Evolutionary conservation across 768 basidiomycete genomes (phyloP), one percentile per base, ranked within the genome.

Genomic region (Tremella mesenterica): DNA sequence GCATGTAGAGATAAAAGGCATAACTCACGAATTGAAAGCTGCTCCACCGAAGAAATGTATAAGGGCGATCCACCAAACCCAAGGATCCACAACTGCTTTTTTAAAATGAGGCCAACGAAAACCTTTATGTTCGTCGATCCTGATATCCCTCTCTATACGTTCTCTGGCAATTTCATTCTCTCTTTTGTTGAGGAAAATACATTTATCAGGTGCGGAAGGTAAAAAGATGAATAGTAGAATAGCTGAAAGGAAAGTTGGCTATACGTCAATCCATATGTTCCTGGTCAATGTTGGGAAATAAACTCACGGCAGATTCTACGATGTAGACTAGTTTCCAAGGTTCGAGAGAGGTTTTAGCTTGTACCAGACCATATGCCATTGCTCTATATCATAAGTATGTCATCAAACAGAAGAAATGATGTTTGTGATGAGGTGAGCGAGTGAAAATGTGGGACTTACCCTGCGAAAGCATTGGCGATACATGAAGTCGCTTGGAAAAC

Each of bases 241-340:
- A 2, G 45, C 54, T 13, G 36, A 38, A 1, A 60, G 29, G 47
- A 60, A 60, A 9, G 58, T 60, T 4, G 58, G 58, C 57, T 57
- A n/a, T 16, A n/a, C 16, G 2, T 31, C 3, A 45, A 14, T 29
- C 46, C n/a, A 12, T 23, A 41, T 36, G 4, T 34, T 10, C 33
- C 9, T 18, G 26, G 10, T n/a, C 13, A 30, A 28, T 18, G 18
- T 10, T 39, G 1, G 23, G 18, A 34, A 21, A 23, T 43, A 12
- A 10, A 44, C 58, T 52, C 18, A 59, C 58, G 4, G 48, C 36
- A 4, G 58, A 56, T 33, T 60, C 54, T n/a, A 60, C 55, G 50
- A 60, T 31, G 47, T 39, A 60, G 12, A 60, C 54, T 23, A 60
- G 51, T 29, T 50, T 31, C 58, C 58, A 60, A 44, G 58, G 50